Evolutionary conservation across 768 basidiomycete species (phyloP), one percentile per base, ranked within the genome.

Genomic region (Serpula lacrymans): DNA sequence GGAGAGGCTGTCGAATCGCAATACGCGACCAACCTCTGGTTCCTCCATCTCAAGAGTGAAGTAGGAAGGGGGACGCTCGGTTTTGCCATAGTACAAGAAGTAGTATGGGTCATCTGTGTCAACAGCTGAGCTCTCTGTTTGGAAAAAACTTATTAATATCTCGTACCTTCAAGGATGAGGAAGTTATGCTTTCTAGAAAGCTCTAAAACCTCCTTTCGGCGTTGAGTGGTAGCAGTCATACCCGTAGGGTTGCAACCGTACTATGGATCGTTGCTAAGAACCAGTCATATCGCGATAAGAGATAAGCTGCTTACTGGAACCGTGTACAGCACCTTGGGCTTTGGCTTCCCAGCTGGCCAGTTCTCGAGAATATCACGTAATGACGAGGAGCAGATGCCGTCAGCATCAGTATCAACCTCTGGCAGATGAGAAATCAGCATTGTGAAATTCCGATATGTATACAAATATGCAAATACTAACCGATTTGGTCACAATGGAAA

Each of bases 201-300:
- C 45, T 71, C 65, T 18, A 95, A 73, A 6, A 90, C 78, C 57
- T 83, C 79, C 59, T 78, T 69, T 26, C 84, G 76, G 36, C 92
- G 75, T 41, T 81, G 76, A 28, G 77, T 60, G 2, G 85, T 72
- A 5, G 84, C 77, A 3, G 90, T 91, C 58, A 77, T 78, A 1
- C 92, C 92, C 6, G 84, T 88, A 3, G 90, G 92, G 60, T 94
- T 94, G 49, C 83, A 84, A 24, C 91, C 92, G 52, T 84, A 85
- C 83, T 87, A 45, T 12, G 14, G 37, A 4, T 21, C 16, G 12
- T 9, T 23, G 23, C 5, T 17, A 2, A 6, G 3, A 12, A 13
- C 32, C 23, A 25, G 17, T 12, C 4, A 9, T 16, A 39, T 50
- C 35, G 35, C 46, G 5, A 42, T 28, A 42, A 34, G 26, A 43